Conservation (phyloP, 352 stramenopile species). For the Phytophthora vignae region DNA sequence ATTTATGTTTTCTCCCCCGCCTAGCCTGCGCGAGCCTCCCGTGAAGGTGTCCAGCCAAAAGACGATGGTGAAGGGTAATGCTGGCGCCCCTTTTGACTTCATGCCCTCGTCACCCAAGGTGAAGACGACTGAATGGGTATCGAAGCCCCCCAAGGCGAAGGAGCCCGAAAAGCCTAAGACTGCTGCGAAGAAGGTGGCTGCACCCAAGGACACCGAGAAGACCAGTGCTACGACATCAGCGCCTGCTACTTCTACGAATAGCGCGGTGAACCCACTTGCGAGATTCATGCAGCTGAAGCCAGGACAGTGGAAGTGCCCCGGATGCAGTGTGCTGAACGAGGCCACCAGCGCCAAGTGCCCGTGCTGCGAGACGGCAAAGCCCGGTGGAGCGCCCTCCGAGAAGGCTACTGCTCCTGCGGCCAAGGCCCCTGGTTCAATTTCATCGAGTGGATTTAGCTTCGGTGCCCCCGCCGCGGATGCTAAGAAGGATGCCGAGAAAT, state of each 20-base stretch:
- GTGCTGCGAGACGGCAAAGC: slow-evolving; percentile 78
- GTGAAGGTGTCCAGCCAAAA: slow-evolving; percentile 39
- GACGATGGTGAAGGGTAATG: slow-evolving; percentile 26
- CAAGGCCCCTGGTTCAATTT: slow-evolving; percentile 24
- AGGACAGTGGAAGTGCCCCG: slow-evolving; percentile 88
- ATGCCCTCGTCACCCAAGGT: slow-evolving; percentile 70
- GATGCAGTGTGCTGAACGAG: slow-evolving; percentile 77
- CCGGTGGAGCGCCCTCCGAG: slow-evolving; percentile 19
- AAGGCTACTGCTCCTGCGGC: slow-evolving; percentile 18
- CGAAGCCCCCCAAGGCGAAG: slow-evolving; percentile 33
- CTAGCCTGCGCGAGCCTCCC: slow-evolving; percentile 65
- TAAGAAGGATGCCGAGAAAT: slow-evolving; percentile 32
- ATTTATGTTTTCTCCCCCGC: slow-evolving; percentile 75
- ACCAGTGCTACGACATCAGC: not conserved
- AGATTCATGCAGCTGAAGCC: slow-evolving; percentile 71
- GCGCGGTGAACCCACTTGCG: slow-evolving; percentile 56
- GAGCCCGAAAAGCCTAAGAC: slow-evolving; percentile 30
- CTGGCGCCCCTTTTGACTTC: slow-evolving; percentile 64
- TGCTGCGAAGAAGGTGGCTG: slow-evolving; percentile 25
- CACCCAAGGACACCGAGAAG: slow-evolving; percentile 19
- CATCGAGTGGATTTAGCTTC: slow-evolving; percentile 47
- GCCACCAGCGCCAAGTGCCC: slow-evolving; percentile 70
- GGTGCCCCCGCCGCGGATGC: slow-evolving; percentile 22
- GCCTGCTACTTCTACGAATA: slow-evolving; percentile 20
- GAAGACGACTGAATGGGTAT: slow-evolving; percentile 49